Base-by-base conservation (phyloP, 2,329 filamentous ascomycete genomes). In the Botrytis porri region DNA sequence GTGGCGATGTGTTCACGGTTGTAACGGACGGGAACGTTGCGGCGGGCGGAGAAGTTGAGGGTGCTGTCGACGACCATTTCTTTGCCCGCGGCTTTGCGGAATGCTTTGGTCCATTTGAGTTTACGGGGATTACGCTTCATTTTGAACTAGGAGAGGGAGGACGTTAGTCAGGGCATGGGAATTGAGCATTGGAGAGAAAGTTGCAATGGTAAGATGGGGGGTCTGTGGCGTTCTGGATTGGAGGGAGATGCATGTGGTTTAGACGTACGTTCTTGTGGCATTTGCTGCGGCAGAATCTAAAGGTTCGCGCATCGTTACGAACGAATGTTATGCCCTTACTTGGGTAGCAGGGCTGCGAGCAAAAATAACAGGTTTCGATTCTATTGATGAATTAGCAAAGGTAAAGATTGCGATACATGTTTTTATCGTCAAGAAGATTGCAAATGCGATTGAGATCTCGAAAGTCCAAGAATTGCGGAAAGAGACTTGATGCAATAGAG, bases 121-220 rank as follows among this genome's bases (percentile, higher is more conserved):
- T 98, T 97, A 82, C 95, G 91, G 51, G 95, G 95, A 85, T 98
- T 98, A 78, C 96, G 91, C 92, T 97, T 97, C 93, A 97, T 97
- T 85, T 97, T 96, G 89, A 97, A 97, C 87, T 90, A 22, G 29
- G 32, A 59, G 37, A 29, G 14, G 18, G 45, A n/a, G 22, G 29
- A 7, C 22, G 25, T 57, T 32, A 41, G 35, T 29, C 54, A 35
- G 20, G 20, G 20, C 51, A 54, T 37, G 9, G 7, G 4, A 18
- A 20, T 48, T 10, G 48, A 51, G 32, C 45, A 43, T 35, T 25
- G 12, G 48, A 60, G 57, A 62, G n/a, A 41, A 60, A 14, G 32
- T 22, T 54, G 32, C 8, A 9, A 20, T 54, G 5, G 51, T 57
- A n/a, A 57, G 37, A 57, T 10, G 29, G 48, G 22, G 32, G 43